These are phyloP conservation scores for Tulasnella sp. DNA, from an alignment of 768 basidiomycete species.

Conservation along the genomic window DNA sequence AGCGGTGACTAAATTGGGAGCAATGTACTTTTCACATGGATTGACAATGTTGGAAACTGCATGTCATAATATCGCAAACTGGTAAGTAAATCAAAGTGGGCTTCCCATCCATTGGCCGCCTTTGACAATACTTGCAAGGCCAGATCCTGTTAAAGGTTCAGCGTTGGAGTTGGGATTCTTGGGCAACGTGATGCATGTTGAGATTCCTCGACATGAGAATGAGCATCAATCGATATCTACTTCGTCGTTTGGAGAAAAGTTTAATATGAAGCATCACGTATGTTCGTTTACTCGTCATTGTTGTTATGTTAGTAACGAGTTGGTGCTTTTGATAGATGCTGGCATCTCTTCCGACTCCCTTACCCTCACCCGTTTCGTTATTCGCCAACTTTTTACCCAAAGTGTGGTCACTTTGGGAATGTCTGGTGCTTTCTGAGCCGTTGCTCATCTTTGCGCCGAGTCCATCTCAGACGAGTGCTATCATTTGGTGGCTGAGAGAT, in stretches of 20 bases:
- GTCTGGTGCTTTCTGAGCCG: constrained; percentile 79
- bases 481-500: constrained; percentile 86
- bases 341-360: constrained; percentile 22
- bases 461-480: constrained; percentile 72
- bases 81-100: constrained; percentile 37
- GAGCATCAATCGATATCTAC: constrained; percentile 59
- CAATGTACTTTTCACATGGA: constrained; percentile 59
- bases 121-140: constrained; percentile 52
- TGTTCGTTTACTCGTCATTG: constrained; percentile 6
- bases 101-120: background rate
- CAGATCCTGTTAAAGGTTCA: constrained; percentile 52
- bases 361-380: constrained; percentile 24
- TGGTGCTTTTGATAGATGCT: constrained; percentile 21
- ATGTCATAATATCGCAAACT: constrained; percentile 71
- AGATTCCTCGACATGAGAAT: constrained; percentile 53
- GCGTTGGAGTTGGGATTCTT: constrained; percentile 73
- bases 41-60: constrained; percentile 72
- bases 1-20: constrained; percentile 57
- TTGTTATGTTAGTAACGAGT: background rate
- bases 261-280: constrained; percentile 42
- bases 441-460: constrained; percentile 69
- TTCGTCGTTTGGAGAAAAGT: constrained; percentile 37
- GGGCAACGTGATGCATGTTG: constrained; percentile 57
- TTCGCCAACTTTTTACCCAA: constrained; percentile 28
- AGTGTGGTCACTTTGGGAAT: constrained; percentile 66